phyloP scores from a whole-genome alignment of 2,329 filamentous ascomycete genomes.

The Beauveria scarabaeidicola region DNA sequence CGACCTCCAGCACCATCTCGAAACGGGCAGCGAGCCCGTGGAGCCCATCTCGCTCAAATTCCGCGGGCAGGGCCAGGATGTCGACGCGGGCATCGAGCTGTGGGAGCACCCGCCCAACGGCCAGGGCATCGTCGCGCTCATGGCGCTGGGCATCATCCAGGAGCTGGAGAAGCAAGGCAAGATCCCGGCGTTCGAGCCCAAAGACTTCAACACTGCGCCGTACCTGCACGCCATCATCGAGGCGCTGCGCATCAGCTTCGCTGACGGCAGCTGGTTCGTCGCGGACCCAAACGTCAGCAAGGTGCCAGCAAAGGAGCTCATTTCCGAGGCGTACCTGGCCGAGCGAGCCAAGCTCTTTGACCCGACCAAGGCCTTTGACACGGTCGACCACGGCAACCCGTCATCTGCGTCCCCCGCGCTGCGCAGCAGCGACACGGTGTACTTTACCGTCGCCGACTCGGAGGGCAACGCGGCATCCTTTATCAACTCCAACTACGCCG shows the following conservation, averaged over 20 bases:
- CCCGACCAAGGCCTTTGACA: conserved; percentile 48
- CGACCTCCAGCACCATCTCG: conserved; percentile 70
- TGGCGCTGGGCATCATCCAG: conserved; percentile 87
- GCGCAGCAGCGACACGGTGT: conserved; percentile 84
- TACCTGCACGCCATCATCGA: conserved; percentile 87
- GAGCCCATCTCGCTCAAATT: conserved; percentile 79
- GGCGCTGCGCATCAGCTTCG: conserved; percentile 78
- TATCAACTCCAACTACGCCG: conserved; percentile 91
- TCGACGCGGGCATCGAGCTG: conserved; percentile 53
- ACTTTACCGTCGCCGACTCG: conserved; percentile 76
- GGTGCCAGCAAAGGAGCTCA: conserved; percentile 61
- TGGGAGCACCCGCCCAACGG: conserved; percentile 98
- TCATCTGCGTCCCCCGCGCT: conserved; percentile 59
- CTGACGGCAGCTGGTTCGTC: conserved; percentile 84
- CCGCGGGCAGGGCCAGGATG: conserved; percentile 46
- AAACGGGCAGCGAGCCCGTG: conserved; percentile 62
- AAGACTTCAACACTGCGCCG: conserved; percentile 72
- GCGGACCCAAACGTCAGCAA: conserved; percentile 67
- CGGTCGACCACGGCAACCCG: conserved; percentile 55
- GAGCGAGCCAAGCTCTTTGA: conserved; percentile 55
- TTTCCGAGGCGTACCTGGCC: conserved; percentile 67
- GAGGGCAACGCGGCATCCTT: conserved; percentile 88
- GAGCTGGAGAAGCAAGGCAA: conserved; percentile 68
- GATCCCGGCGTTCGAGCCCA: conserved; percentile 60
- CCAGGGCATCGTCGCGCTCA: conserved; percentile 88